Conservation (phyloP, 225 moss, liverwort and hornwort species). For the Pleurozium schreberi region DNA sequence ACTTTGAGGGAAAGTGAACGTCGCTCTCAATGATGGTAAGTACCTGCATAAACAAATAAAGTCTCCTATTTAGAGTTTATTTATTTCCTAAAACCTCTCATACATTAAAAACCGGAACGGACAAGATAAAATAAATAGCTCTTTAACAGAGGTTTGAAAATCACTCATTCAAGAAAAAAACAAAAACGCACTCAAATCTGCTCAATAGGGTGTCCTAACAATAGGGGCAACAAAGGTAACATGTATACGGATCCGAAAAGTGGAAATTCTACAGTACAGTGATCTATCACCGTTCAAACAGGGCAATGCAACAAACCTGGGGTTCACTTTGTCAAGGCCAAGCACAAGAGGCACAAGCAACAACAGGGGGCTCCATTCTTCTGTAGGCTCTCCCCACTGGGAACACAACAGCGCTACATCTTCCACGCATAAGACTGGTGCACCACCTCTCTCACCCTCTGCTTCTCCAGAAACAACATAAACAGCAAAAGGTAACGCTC, state of each 20-base stretch:
- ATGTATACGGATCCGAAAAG: neutral
- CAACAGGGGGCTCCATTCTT: conserved; percentile 76
- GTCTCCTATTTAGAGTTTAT: neutral
- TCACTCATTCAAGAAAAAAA: neutral
- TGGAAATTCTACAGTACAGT: neutral
- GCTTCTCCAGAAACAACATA: conserved; percentile 98
- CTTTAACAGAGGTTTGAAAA: neutral
- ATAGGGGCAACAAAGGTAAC: neutral
- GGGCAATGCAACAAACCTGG: conserved; percentile 48
- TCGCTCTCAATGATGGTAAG: conserved; percentile 83
- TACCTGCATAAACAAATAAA: conserved; percentile 40
- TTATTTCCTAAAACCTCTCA: neutral
- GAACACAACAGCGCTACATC: conserved; percentile 68
- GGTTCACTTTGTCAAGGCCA: conserved; percentile 97
- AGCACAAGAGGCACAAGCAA: conserved; percentile 93
- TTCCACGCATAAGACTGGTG: conserved; percentile 88
- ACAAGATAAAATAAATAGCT: neutral
- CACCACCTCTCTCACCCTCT: conserved; percentile 98
- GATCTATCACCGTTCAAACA: neutral
- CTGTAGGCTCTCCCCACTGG: conserved; percentile 57
- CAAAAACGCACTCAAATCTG: neutral
- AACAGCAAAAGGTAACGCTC: conserved; percentile 73
- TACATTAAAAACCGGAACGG: neutral
- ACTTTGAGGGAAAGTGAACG: conserved; percentile 90
- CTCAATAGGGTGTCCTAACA: neutral